Percentiles rank a stretch among this genome's conserved stretches.
These are phyloP conservation scores for Calvatia gigantea DNA, from an alignment of 768 basidiomycete genomes.

Conservation along the genomic window DNA sequence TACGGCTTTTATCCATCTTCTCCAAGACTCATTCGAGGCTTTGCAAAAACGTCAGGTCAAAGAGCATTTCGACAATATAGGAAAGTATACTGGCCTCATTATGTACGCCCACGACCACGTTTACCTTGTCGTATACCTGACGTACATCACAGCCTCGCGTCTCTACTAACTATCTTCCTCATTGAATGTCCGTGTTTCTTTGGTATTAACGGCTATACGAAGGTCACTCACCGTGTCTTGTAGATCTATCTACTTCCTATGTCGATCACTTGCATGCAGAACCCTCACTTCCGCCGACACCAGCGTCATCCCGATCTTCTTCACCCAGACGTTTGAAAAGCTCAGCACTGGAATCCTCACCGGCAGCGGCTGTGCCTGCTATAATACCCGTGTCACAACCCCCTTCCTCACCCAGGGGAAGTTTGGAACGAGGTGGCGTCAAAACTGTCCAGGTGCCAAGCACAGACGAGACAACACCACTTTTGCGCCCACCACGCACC, in stretches of 20 bases:
- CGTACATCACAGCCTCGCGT: constrained; percentile 43
- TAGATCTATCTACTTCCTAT: constrained; percentile 73
- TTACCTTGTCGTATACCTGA: neutral
- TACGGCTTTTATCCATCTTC: constrained; percentile 78
- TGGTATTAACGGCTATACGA: neutral
- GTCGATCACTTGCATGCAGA: constrained; percentile 69
- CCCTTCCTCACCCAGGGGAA: constrained; percentile 12
- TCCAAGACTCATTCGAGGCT: constrained; percentile 71
- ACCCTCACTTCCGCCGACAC: constrained; percentile 47
- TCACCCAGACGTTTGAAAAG: constrained; percentile 17
- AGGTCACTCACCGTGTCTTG: constrained; percentile 7
- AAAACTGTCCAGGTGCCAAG: neutral
- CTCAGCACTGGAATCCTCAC: constrained; percentile 2
- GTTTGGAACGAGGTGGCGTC: neutral
- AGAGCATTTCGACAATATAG: constrained; percentile 42
- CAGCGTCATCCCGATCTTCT: constrained; percentile 22
- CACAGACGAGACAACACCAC: constrained; percentile 8
- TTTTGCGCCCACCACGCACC: neutral
- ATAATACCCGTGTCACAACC: neutral
- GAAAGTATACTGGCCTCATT: constrained; percentile 64
- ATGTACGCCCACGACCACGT: constrained; percentile 45
- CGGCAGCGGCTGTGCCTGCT: neutral
- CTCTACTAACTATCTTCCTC: constrained; percentile 69
- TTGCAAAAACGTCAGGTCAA: constrained; percentile 46
- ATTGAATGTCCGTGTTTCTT: constrained; percentile 67